A percentile compares a stretch with the other conserved stretches of the same genome.
Evolutionary conservation across 495 filamentous ascomycete species (phyloP).

Genomic region (Stereocaulon alpinum): DNA sequence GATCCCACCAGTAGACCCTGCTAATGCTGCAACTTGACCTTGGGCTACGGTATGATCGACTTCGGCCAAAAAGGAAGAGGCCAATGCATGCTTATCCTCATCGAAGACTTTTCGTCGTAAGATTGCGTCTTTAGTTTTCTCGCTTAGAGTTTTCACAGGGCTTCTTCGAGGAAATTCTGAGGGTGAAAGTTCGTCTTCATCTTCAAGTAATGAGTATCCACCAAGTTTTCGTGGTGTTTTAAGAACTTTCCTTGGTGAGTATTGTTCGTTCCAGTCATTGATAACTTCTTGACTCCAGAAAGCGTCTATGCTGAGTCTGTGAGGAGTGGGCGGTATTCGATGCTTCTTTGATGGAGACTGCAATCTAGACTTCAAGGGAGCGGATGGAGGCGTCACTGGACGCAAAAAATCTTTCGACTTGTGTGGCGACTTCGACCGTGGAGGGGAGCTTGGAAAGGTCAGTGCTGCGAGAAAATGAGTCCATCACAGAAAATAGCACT

Average conservation of each 20-base stretch:
- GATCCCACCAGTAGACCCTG: conserved; percentile 63
- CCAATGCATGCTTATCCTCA: conserved; percentile 51
- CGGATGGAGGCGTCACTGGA: conserved; percentile 33
- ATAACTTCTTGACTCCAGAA: conserved; percentile 72
- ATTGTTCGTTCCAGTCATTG: conserved; percentile 74
- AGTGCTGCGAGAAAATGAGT: neutral
- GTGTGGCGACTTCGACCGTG: conserved; percentile 14
- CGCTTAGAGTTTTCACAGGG: conserved; percentile 31
- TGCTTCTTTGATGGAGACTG: conserved; percentile 45
- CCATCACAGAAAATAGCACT: neutral
- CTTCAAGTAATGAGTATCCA: conserved; percentile 29
- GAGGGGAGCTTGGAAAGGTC: conserved; percentile 14
- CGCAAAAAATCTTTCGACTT: conserved; percentile 1
- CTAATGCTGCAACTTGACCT: conserved; percentile 49
- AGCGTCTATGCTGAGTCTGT: conserved; percentile 59
- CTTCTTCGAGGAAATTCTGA: conserved; percentile 15
- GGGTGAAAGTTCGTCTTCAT: conserved; percentile 14
- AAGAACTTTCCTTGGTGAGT: conserved; percentile 55
- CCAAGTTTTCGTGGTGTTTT: conserved; percentile 22
- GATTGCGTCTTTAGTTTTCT: conserved; percentile 34
- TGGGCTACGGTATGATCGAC: conserved; percentile 58
- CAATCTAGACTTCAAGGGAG: conserved; percentile 34
- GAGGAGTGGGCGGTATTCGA: conserved; percentile 43
- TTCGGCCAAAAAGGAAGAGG: conserved; percentile 56
- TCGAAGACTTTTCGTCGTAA: conserved; percentile 55